Evolutionary conservation across 441 rosid genomes (phyloP), one percentile per base, ranked within the genome.

Genomic region (Erodium moschatum): DNA sequence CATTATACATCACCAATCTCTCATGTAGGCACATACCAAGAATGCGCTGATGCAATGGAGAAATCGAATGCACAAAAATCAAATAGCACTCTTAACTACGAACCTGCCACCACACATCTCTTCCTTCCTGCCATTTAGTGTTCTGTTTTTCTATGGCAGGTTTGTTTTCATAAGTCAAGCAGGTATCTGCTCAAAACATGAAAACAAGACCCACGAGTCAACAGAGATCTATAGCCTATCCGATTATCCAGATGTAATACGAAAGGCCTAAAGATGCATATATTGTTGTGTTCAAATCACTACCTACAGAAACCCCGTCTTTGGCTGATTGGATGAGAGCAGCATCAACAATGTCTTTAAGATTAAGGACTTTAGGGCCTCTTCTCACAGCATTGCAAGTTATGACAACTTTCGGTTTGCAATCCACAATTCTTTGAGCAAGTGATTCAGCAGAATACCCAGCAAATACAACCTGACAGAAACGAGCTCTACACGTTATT

Each of bases 91-190:
- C 16, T 6, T 3, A 16, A 44, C 52, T 67, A 69, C 84, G 42
- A 72, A 92, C 98, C 97, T 90, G 89, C 97, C 98, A 90, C 97
- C 92, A 90, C 64, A 85, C 79, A 76, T 92, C 97, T 83, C 94
- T 84, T 82, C 89, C 89, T 50, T 81, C 84, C 72, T 84, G 77
- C 98, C 97, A 92, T 78, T 86, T 87, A 35, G 98, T 92, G 71
- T 67, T 73, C 80, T 92, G 87, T 76, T 88, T 87, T 65, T 79
- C 81, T 82, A 83, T 69, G 48, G 96, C 97, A 0, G 81, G 84
- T 73, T 80, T 68, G 68, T 92, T 92, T 67, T 87, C 96, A 68
- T 87, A 87, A 12, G 91, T 92, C 74, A 92, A 81, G 83, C 98
- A 90, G 62, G 84, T 71, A 74, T 66, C 98, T 92, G 82, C 61